Percentiles rank a stretch among this genome's conserved stretches.
phyloP scores from a whole-genome alignment of 129 eudicot genomes.

The Flaveria ramosissima region DNA sequence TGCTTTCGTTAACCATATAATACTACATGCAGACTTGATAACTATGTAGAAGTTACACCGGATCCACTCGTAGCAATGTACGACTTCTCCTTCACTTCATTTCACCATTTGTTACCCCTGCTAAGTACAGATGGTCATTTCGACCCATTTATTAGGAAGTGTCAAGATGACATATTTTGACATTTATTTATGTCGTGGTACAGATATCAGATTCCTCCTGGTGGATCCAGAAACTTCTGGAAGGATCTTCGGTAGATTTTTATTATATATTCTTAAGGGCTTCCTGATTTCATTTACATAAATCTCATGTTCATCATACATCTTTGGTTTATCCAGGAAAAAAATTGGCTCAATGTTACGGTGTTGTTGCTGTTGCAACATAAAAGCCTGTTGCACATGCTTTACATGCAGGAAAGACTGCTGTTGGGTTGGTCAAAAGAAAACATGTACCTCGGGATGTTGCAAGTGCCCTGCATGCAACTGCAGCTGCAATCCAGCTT shows the following conservation, averaged over 20 bases:
- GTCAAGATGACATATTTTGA: not conserved
- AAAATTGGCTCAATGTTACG: slow-evolving; percentile 15
- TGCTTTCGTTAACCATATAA: slow-evolving; percentile 5
- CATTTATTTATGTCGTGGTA: not conserved
- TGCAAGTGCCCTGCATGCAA: slow-evolving; percentile 28
- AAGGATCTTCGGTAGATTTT: slow-evolving; percentile 26
- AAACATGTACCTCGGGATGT: slow-evolving; percentile 3
- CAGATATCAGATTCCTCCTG: slow-evolving; percentile 23
- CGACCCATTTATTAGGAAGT: not conserved
- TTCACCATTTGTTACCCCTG: not conserved
- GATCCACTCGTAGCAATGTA: slow-evolving; percentile 41
- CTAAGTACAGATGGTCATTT: not conserved
- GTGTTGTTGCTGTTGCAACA: slow-evolving; percentile 30
- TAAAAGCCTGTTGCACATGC: not conserved
- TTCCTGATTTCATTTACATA: not conserved
- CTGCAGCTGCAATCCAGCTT: slow-evolving; percentile 30
- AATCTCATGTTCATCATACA: not conserved
- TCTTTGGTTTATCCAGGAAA: slow-evolving; percentile 23
- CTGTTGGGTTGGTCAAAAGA: slow-evolving; percentile 8
- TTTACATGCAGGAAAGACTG: not conserved
- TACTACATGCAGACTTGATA: slow-evolving; percentile 29
- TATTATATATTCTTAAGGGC: not conserved
- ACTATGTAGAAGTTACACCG: slow-evolving; percentile 36
- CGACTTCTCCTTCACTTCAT: slow-evolving; percentile 15
- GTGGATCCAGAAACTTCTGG: slow-evolving; percentile 25